Conservation (phyloP, 106 monocot species). For the Dioscorea zingiberensis region DNA sequence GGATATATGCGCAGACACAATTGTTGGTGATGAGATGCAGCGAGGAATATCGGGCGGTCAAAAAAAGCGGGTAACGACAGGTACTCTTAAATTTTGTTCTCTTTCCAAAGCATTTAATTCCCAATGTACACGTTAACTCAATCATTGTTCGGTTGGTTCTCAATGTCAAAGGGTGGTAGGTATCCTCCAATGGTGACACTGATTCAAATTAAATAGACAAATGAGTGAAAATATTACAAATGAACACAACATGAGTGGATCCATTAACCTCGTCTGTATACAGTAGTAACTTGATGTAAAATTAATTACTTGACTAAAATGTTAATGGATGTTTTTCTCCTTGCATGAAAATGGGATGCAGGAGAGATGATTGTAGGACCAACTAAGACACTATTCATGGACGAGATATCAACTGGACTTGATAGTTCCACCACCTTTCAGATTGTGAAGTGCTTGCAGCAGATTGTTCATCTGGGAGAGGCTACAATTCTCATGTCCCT, state of each 20-base stretch:
- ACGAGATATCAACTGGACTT: constrained; percentile 69
- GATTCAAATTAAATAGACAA: too few relatives aligned
- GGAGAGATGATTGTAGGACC: constrained; percentile 76
- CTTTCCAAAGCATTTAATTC: background rate
- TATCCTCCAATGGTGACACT: too few relatives aligned
- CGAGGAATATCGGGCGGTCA: constrained; percentile 27
- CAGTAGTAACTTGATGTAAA: too few relatives aligned
- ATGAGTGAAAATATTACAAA: too few relatives aligned
- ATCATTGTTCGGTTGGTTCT: too few relatives aligned
- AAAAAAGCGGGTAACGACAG: constrained; percentile 28
- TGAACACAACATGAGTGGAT: too few relatives aligned
- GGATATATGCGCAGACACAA: constrained; percentile 24
- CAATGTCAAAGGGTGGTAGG: too few relatives aligned
- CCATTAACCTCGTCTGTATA: too few relatives aligned
- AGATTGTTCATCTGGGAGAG: constrained; percentile 59
- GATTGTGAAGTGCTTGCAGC: constrained; percentile 70
- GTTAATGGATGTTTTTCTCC: too few relatives aligned
- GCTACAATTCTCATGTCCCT: constrained; percentile 82
- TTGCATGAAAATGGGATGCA: background rate
- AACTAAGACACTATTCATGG: constrained; percentile 59
- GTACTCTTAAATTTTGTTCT: background rate
- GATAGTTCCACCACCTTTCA: constrained; percentile 76
- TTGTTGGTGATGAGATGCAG: constrained; percentile 25
- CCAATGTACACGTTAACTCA: too few relatives aligned
- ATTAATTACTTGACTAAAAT: too few relatives aligned